Evolutionary conservation across 23 red algal species (phyloP), one percentile per base, ranked within the genome.

Genomic region (Chondrus crispus): DNA sequence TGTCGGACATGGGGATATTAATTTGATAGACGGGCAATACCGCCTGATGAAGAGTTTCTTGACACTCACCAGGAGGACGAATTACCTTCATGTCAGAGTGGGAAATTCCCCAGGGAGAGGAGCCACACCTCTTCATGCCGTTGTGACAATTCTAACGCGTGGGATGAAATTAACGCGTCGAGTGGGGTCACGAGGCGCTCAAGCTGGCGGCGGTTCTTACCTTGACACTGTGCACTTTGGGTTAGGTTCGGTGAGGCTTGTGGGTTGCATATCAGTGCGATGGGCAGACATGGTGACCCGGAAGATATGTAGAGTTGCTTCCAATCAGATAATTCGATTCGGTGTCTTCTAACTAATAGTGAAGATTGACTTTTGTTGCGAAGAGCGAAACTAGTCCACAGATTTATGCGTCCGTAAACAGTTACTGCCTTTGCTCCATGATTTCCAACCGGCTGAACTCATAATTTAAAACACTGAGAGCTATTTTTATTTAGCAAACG

Each of bases 201-300:
- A 66, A n/a, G 60, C 26, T n/a, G 60, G 60, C 18, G 60, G 60
- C 0, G 60, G 60, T 9, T 66, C 85, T 44, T 89, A 76, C 11
- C 12, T 93, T 52, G 90, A 93, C 12, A 75, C 73, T 12, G 54
- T 93, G 12, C 90, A 93, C 49, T 93, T 93, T 78, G 90, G 90
- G 43, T 46, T 93, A 63, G 90, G 90, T 8, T 45, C 14, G 41
- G 20, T 50, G n/a, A 52, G 40, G 18, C 45, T 46, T 13, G 80
- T 73, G 32, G 63, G 85, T 62, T 36, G 54, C 5, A 46, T 93
- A 11, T 68, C 44, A 33, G 90, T 93, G 26, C 26, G 35, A 32
- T 66, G 60, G 60, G 35, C 60, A 7, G 35, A 22, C 9, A 32
- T 22, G 9, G 60, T 32, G 60, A 6, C 35, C 18, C 26, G 35